These are phyloP conservation scores for Cornus suecica DNA, from an alignment of 148 eudicot species.

Conservation along the genomic window DNA sequence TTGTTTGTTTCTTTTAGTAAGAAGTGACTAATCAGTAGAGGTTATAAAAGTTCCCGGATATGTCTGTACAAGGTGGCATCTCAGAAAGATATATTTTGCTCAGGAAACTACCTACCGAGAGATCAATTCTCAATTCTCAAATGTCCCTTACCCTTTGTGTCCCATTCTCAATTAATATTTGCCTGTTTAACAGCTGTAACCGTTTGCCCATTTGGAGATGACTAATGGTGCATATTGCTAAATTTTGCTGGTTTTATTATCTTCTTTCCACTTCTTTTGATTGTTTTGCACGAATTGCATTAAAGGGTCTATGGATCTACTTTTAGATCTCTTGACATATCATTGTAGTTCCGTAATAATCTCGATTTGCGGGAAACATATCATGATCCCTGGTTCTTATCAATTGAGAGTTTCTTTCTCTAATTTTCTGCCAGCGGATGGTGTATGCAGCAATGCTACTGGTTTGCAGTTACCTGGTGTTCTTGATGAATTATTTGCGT, in stretches of 20 bases:
- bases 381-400: neutral
- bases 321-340: neutral
- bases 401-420: neutral
- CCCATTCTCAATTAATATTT: neutral
- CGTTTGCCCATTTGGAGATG: neutral
- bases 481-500: slow-evolving; percentile 78
- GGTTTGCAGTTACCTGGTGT: slow-evolving; percentile 94
- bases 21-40: neutral
- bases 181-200: neutral
- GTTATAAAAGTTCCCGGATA: neutral
- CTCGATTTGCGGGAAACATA: neutral
- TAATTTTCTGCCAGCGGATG: slow-evolving; percentile 44
- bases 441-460: slow-evolving; percentile 50
- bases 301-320: neutral
- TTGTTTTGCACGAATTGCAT: neutral
- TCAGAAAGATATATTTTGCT: neutral
- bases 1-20: neutral
- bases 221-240: neutral
- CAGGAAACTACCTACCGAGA: neutral
- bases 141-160: neutral
- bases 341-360: neutral
- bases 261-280: neutral
- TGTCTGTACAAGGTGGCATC: neutral
- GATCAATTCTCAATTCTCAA: neutral
- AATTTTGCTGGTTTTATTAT: neutral